These are phyloP conservation scores for Blastobotrys apis DNA, from an alignment of 1,139 yeast genomes.

Conservation along the genomic window DNA sequence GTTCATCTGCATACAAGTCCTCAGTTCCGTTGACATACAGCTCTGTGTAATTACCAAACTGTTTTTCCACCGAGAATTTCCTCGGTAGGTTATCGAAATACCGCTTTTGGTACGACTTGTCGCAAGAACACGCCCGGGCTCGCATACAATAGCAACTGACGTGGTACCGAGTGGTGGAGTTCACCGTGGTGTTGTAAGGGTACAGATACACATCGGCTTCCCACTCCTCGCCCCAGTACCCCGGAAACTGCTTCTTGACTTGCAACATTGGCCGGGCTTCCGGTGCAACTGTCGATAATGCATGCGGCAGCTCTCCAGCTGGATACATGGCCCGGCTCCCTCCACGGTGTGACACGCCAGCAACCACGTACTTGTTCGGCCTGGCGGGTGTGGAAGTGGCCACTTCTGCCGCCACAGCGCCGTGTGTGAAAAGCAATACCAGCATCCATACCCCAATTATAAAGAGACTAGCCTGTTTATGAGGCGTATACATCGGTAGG, in stretches of 20 bases:
- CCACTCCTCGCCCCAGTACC: slow-evolving; percentile 22
- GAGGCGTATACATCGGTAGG: too few species aligned
- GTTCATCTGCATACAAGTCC: not conserved
- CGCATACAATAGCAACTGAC: slow-evolving; percentile 24
- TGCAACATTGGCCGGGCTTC: slow-evolving; percentile 1
- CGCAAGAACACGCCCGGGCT: slow-evolving; percentile 25
- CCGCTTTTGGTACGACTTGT: slow-evolving; percentile 13
- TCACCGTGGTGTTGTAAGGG: slow-evolving; percentile 13
- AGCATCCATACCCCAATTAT: too few species aligned
- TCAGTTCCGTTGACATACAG: slow-evolving; percentile 23
- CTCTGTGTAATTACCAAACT: slow-evolving; percentile 8
- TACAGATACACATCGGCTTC: slow-evolving; percentile 20
- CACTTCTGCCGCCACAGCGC: too few species aligned
- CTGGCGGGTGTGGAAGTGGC: too few species aligned
- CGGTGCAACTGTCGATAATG: slow-evolving; percentile 3
- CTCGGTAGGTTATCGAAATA: slow-evolving; percentile 22
- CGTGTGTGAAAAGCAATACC: too few species aligned
- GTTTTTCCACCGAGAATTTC: slow-evolving; percentile 9
- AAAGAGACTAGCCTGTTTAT: too few species aligned
- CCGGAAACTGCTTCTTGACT: slow-evolving; percentile 17
- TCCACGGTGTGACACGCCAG: not conserved
- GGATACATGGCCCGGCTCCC: slow-evolving; percentile 1
- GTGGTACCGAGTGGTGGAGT: slow-evolving; percentile 13
- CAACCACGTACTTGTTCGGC: not conserved
- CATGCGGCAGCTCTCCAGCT: slow-evolving; percentile 8